Base-by-base conservation (phyloP, 352 stramenopile genomes). In the Phytophthora europaea region DNA sequence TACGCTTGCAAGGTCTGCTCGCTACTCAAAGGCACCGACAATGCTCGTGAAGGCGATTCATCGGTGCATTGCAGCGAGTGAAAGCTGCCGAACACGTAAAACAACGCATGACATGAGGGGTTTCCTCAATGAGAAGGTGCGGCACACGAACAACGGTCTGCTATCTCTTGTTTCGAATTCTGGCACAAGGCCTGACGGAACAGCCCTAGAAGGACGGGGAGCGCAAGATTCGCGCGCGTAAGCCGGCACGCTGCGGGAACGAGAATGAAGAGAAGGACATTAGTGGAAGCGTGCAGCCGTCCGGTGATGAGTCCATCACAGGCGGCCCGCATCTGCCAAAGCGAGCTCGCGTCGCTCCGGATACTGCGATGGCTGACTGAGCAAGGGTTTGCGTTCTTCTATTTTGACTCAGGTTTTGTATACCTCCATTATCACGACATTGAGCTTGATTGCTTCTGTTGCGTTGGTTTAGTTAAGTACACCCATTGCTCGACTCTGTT, bases 191-290 rank as follows among this genome's bases (percentile, higher is more conserved):
- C 16, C 12, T 33, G n/a, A n/a, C 20, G 7, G 10, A 34, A 6
- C 57, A 54, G 20, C 55, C 36, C 10, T 40, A 63, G 22, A 36
- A 43, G 38, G 56, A 22, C 23, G 36, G 15, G 8, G 52, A 62
- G 12, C 20, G 38, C n/a, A 38, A 52, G 36, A 15, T 62, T 38
- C 56, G 48, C 8, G n/a, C n/a, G n/a, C n/a, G n/a, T n/a, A n/a
- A n/a, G n/a, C n/a, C n/a, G n/a, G n/a, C n/a, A n/a, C n/a, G n/a
- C n/a, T n/a, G n/a, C n/a, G n/a, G n/a, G n/a, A 52, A 6, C 7
- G 7, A 12, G 45, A 52, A 52, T 6, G 45, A 52, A 18, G 26
- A 26, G 4, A 18, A 28, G 45, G 45, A 22, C 18, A 52, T 13
- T 16, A 23, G 26, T n/a, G 38, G 38, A 12, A 47, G 38, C 18